Evolutionary conservation across 202 grass and related monocot genomes (phyloP), one percentile per base, ranked within the genome.

Genomic region (Schoenoplectus tabernaemontani): DNA sequence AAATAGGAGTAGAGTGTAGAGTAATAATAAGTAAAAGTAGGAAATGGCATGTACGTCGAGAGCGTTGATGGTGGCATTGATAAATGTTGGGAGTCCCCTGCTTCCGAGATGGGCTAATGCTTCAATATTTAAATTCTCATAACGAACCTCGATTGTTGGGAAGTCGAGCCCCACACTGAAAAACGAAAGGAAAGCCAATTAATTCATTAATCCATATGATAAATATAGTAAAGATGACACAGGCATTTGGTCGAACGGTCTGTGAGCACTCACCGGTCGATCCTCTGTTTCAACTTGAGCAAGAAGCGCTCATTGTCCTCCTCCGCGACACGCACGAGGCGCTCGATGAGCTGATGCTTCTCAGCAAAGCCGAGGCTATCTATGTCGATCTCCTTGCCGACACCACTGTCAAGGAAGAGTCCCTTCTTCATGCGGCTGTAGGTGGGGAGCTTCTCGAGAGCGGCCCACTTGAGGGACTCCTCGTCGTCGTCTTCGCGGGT

Each of bases 301-400:
- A 93, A 56, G 83, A 93, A 93, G 9, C 64, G 80, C 86, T 93
- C 91, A 32, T 93, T 89, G 79, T 93, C 91, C 78, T 93, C 88
- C 51, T 93, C 88, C 3, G 88, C 85, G 41, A 86, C 81, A 1
- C 83, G 83, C 6, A 93, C 85, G 1, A 93, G 86, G 3, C 91
- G 78, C 74, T 93, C 86, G 15, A 93, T 67, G 73, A 93, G 57
- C 16, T 64, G 67, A 20, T 64, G 83, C 81, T 70, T 69, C 78
- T 93, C 81, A 19, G 77, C 76, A 51, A 90, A 51, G 4, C 85
- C 86, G 43, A 93, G 79, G 0, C 10, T 79, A 5, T 58, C 72
- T 59, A 93, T 67, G 84, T 90, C 82, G 56, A 93, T 84, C 67
- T 90, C 82, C 39, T 81, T 77, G 8, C 59, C 3, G 76, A 54